Evolutionary conservation across 2,329 filamentous ascomycete genomes (phyloP), one percentile per base, ranked within the genome.

Genomic region (Balansia obtecta): DNA sequence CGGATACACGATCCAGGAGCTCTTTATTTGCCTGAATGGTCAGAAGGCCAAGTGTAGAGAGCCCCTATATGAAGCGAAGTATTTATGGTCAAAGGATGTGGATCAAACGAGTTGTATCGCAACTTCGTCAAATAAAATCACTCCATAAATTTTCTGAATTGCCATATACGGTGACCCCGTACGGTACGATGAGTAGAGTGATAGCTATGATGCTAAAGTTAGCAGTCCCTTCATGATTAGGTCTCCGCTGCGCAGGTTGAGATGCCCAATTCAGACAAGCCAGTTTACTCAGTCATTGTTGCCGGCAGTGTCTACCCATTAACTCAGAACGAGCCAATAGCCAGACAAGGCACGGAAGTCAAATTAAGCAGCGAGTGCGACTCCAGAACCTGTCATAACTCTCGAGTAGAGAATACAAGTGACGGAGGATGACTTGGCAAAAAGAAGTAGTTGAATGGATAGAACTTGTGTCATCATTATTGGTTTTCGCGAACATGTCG

Each of bases 381-480:
- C 84, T 86, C 80, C 83, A 87, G 84, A 83, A 86, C 84, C 76
- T 64, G 68, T 87, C 83, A 74, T 87, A 68, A 71, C 75, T 50
- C 54, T 54, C 57, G 48, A 32, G 7, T 53, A 41, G 51, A 57
- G 53, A 54, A 55, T 80, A 88, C 71, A 65, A 78, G 83, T 86
- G 80, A 67, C 83, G 78, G 76, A 87, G 85, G 71, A 78, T 80
- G 77, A 78, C 81, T 85, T 73, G 83, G 82, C 72, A 65, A 70
- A 69, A 68, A 76, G 76, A 75, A 66, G 73, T 85, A 75, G 79
- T 83, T 77, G 82, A 85, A 85, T 85, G 82, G 82, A 85, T 85
- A 82, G 57, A 80, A 80, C 82, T 81, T 70, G 64, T 65, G 55
- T 70, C 65, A 70, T 70, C 66, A 69, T 63, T 52, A 22, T 27